These are phyloP conservation scores for Nemania sp. DNA, from an alignment of 2,329 filamentous ascomycete genomes.

Conservation along the genomic window DNA sequence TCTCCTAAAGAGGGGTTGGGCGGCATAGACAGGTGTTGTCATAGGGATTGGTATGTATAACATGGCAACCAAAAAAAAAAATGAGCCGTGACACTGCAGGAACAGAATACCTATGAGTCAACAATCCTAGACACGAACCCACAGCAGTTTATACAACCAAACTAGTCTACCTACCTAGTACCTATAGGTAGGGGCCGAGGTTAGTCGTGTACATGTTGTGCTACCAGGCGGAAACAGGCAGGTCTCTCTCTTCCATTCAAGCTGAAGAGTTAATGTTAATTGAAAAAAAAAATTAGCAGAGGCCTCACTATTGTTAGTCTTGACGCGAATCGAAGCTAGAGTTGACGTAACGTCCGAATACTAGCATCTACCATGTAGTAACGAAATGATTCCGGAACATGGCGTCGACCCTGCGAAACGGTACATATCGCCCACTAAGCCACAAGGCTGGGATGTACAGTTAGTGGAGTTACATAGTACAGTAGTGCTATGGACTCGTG, in stretches of 20 bases:
- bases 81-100: constrained; percentile 12
- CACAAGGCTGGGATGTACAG: constrained; percentile 12
- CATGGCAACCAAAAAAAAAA: constrained; percentile 21
- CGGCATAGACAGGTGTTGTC: not conserved
- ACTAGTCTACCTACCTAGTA: not conserved
- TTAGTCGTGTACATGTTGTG: not conserved
- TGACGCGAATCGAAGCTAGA: not conserved
- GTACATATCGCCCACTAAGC: not conserved
- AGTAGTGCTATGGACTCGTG: too few relatives aligned
- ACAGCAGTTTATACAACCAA: constrained; percentile 6
- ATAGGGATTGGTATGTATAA: constrained; percentile 21
- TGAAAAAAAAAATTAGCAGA: not conserved
- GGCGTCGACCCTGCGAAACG: constrained; percentile 4
- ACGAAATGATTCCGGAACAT: not conserved
- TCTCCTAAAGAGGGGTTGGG: not conserved
- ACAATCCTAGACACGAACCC: constrained; percentile 21
- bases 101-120: constrained; percentile 33
- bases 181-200: not conserved
- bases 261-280: not conserved
- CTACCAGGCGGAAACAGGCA: constrained; percentile 16
- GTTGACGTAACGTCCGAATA: not conserved
- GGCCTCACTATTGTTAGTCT: not conserved
- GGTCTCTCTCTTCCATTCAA: constrained; percentile 1
- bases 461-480: not conserved
- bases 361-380: too few relatives aligned